Conservation (phyloP, 2,329 filamentous ascomycete genomes). For the Ceratocystis huliohia region DNA sequence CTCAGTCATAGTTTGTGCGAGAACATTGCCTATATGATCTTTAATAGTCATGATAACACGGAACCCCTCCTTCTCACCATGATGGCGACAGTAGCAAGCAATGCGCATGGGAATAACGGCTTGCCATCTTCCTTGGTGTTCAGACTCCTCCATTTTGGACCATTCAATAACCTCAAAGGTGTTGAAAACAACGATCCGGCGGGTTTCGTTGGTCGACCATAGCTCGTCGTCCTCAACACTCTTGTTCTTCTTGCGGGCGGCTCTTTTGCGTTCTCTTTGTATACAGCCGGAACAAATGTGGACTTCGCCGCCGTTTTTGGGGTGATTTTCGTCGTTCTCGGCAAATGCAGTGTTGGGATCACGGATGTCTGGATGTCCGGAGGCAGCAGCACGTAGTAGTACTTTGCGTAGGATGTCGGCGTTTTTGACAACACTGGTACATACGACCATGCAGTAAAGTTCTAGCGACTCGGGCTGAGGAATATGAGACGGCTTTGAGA, state of each 20-base stretch:
- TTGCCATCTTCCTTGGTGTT: constrained; percentile 50
- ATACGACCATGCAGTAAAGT: constrained; percentile 70
- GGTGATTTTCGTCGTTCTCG: constrained; percentile 51
- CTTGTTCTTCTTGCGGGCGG: constrained; percentile 83
- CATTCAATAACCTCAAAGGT: constrained; percentile 78
- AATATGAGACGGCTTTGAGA: constrained; percentile 57
- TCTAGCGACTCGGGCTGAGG: constrained; percentile 63
- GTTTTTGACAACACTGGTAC: constrained; percentile 81
- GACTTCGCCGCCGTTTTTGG: constrained; percentile 84
- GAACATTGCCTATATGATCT: constrained; percentile 59
- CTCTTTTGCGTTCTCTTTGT: constrained; percentile 77
- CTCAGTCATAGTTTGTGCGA: constrained; percentile 74
- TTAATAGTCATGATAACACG: constrained; percentile 85
- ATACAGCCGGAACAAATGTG: constrained; percentile 89
- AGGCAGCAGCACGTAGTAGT: constrained; percentile 40
- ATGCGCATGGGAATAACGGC: constrained; percentile 89
- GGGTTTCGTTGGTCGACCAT: constrained; percentile 68
- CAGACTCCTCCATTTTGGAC: constrained; percentile 43
- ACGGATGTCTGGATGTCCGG: constrained; percentile 28
- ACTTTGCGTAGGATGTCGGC: constrained; percentile 54
- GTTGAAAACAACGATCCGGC: constrained; percentile 82
- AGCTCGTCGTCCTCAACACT: constrained; percentile 84
- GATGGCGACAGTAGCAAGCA: constrained; percentile 91
- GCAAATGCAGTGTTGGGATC: constrained; percentile 27
- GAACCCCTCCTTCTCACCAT: constrained; percentile 86